Percentiles rank a stretch among this genome's conserved stretches.
phyloP scores from a whole-genome alignment of 2,329 filamentous ascomycete species.

The Fusarium gaditjirri region DNA sequence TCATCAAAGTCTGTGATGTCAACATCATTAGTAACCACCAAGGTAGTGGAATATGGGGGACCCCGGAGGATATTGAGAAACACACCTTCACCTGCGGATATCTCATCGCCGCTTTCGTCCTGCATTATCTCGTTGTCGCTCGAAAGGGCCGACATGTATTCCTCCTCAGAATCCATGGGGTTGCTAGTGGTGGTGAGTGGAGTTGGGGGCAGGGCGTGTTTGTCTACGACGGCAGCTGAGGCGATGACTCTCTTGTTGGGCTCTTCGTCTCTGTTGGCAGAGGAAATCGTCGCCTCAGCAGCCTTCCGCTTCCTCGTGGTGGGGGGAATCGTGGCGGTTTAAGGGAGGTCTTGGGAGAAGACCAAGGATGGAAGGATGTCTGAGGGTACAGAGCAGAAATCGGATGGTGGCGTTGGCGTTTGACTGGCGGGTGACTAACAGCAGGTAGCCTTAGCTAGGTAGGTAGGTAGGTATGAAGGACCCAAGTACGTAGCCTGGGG shows the following conservation, averaged over 20 bases:
- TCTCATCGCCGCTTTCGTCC: constrained; percentile 81
- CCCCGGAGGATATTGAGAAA: constrained; percentile 18
- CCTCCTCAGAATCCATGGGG: constrained; percentile 95
- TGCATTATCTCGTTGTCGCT: constrained; percentile 78
- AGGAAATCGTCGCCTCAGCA: constrained; percentile 71
- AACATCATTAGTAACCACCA: constrained; percentile 25
- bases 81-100: constrained; percentile 64
- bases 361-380: constrained; percentile 21
- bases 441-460: neutral
- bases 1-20: constrained; percentile 62
- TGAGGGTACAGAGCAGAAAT: constrained; percentile 28
- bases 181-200: constrained; percentile 64
- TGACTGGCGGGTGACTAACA: constrained; percentile 36
- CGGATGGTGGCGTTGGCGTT: constrained; percentile 35
- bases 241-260: constrained; percentile 67
- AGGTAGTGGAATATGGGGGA: constrained; percentile 9
- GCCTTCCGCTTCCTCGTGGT: constrained; percentile 70
- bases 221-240: constrained; percentile 58
- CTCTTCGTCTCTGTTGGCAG: constrained; percentile 54
- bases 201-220: constrained; percentile 64
- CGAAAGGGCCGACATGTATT: constrained; percentile 86
- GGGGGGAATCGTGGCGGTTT: constrained; percentile 67
- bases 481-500: constrained; percentile 12
- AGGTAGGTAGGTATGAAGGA: neutral
- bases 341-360: constrained; percentile 22